phyloP scores from a whole-genome alignment of 2,329 filamentous ascomycete species.

The Aspergillus tubingensis region DNA sequence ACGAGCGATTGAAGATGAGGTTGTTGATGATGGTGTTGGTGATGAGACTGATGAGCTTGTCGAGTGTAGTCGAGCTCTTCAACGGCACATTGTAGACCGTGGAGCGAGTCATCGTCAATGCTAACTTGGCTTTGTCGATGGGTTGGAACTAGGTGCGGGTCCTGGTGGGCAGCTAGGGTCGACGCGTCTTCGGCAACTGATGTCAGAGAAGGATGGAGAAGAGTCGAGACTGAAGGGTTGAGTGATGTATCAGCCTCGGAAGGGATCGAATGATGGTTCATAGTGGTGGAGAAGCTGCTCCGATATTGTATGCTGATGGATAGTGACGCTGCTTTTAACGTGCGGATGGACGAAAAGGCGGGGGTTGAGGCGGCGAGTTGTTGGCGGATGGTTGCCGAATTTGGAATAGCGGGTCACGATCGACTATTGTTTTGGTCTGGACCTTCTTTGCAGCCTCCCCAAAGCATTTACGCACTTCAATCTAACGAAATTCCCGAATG shows the following conservation, averaged over 20 bases:
- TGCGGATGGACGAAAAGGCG: no score
- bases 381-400: no score
- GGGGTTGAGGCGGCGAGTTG: no score
- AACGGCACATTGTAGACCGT: background rate
- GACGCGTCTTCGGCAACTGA: slow-evolving; percentile 28
- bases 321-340: no score
- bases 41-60: slow-evolving; percentile 1
- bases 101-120: background rate
- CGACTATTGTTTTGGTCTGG: no score
- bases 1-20: background rate
- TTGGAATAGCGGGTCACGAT: no score
- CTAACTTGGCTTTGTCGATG: background rate
- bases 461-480: no score
- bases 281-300: slow-evolving; percentile 11
- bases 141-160: background rate
- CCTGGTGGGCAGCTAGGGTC: slow-evolving; percentile 18
- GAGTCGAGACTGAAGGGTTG: slow-evolving; percentile 21
- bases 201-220: slow-evolving; percentile 25
- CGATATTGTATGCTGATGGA: no score
- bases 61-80: background rate
- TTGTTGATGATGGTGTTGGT: slow-evolving; percentile 13
- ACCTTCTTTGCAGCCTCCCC: no score
- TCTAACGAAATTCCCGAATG: no score
- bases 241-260: background rate
- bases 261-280: slow-evolving; percentile 25